Evolutionary conservation across 805 yeast genomes (phyloP).

Genomic region (Ogataea angusta): DNA sequence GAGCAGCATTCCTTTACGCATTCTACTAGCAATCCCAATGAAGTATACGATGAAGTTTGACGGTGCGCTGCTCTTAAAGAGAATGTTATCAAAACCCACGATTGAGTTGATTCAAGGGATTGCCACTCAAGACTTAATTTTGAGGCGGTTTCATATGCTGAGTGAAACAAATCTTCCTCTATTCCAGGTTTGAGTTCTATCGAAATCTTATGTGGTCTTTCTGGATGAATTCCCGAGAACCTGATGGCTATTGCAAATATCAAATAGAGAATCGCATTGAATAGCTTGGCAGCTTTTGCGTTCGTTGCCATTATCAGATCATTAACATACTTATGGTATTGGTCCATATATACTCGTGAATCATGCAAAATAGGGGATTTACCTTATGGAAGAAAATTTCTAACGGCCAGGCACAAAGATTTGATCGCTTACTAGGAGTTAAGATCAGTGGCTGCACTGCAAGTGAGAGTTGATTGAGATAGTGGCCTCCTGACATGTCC

Average conservation of each 20-base stretch:
- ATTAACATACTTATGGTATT: slow-evolving; percentile 1
- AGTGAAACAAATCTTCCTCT: slow-evolving; percentile 40
- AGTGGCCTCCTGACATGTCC: slow-evolving; percentile 9
- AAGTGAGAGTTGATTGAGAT: neutral
- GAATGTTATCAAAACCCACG: slow-evolving; percentile 44
- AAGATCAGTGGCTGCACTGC: neutral
- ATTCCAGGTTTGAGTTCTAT: neutral
- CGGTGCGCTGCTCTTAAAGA: slow-evolving; percentile 40
- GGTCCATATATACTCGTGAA: slow-evolving; percentile 3
- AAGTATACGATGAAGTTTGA: neutral
- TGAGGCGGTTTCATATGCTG: slow-evolving; percentile 36
- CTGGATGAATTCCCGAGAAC: slow-evolving; percentile 39
- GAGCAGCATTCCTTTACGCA: neutral
- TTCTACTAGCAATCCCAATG: neutral
- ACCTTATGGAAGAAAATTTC: slow-evolving; percentile 1
- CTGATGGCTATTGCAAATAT: slow-evolving; percentile 50
- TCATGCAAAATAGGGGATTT: slow-evolving; percentile 6
- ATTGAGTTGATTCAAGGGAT: slow-evolving; percentile 47
- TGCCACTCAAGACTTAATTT: slow-evolving; percentile 50
- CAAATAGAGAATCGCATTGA: slow-evolving; percentile 48
- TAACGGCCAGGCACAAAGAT: slow-evolving; percentile 1
- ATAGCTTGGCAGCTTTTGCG: slow-evolving; percentile 38
- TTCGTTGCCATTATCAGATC: slow-evolving; percentile 7
- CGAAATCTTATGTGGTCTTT: slow-evolving; percentile 26
- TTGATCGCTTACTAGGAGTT: neutral